phyloP scores from a whole-genome alignment of 225 moss, liverwort and hornwort genomes.

The Thuidium tamariscinum region DNA sequence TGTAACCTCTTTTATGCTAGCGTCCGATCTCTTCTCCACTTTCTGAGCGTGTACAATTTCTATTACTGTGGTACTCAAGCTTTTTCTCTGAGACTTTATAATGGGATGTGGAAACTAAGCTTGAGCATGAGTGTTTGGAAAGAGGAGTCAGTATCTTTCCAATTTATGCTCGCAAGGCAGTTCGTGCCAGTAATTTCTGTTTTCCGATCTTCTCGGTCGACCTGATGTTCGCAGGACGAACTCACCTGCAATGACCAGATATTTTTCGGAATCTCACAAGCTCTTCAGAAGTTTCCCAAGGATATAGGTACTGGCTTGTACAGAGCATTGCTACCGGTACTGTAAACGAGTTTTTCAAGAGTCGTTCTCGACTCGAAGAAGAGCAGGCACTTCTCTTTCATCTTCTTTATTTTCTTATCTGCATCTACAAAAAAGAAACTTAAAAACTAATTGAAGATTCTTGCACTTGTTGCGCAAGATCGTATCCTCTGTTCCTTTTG shows the following conservation, averaged over 20 bases:
- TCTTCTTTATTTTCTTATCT: background rate
- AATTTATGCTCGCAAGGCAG: background rate
- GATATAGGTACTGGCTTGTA: slow-evolving; percentile 43
- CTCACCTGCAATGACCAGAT: slow-evolving; percentile 69
- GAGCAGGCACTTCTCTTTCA: background rate
- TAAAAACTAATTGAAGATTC: background rate
- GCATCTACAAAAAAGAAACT: background rate
- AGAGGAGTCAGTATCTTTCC: background rate
- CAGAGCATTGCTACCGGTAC: background rate
- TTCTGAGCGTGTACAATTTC: background rate
- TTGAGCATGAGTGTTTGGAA: background rate
- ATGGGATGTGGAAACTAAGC: background rate
- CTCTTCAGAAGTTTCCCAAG: slow-evolving; percentile 79
- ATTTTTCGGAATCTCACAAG: slow-evolving; percentile 62
- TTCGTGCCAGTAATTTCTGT: background rate
- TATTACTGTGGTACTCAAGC: background rate
- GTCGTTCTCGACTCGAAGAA: background rate
- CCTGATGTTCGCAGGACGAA: slow-evolving; percentile 55
- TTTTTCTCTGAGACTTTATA: background rate
- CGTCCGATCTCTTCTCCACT: background rate
- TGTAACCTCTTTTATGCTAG: background rate
- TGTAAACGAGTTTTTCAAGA: background rate
- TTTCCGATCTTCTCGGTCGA: background rate
- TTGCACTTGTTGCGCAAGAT: slow-evolving; percentile 28
- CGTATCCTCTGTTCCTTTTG: slow-evolving; percentile 75